Evolutionary conservation across 805 yeast genomes (phyloP).

Genomic region (Candida dendrica): DNA sequence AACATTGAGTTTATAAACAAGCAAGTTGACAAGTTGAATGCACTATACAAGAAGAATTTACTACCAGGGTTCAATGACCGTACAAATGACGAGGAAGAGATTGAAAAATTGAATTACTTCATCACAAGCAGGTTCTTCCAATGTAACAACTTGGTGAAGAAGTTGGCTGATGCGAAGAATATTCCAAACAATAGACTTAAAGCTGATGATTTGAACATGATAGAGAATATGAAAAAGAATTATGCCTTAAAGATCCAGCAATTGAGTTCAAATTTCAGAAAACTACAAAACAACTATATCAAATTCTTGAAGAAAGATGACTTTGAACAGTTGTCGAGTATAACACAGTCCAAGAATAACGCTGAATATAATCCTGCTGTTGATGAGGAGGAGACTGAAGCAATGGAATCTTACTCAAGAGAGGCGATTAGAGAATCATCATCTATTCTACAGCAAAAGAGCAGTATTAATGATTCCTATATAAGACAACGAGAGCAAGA

Average conservation of each 20-base stretch:
- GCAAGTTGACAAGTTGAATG: conserved; percentile 53
- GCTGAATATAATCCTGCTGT: conserved; percentile 18
- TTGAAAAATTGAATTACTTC: conserved; percentile 68
- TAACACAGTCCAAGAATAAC: conserved; percentile 9
- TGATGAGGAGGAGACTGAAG: conserved; percentile 28
- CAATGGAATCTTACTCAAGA: conserved; percentile 44
- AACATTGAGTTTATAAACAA: conserved; percentile 43
- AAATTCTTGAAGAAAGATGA: conserved; percentile 80
- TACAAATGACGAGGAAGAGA: conserved; percentile 62
- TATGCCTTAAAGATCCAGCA: conserved; percentile 83
- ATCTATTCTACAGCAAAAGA: conserved; percentile 25
- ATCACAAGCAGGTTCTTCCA: conserved; percentile 73
- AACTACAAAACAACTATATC: conserved; percentile 83
- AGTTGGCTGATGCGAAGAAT: conserved; percentile 41
- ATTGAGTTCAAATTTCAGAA: conserved; percentile 68
- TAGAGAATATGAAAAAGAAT: conserved; percentile 74
- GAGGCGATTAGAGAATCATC: conserved; percentile 45
- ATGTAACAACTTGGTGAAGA: conserved; percentile 71
- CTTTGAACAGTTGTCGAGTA: conserved; percentile 36
- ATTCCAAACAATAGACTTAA: conserved; percentile 23
- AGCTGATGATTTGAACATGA: conserved; percentile 49
- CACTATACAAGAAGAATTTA: conserved; percentile 71
- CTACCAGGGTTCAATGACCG: conserved; percentile 87
- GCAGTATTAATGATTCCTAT: conserved; percentile 30
- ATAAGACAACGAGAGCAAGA: conserved; percentile 79